These are phyloP conservation scores for Erythrobasidium yunnanense DNA, from an alignment of 768 basidiomycete species.

Conservation along the genomic window DNA sequence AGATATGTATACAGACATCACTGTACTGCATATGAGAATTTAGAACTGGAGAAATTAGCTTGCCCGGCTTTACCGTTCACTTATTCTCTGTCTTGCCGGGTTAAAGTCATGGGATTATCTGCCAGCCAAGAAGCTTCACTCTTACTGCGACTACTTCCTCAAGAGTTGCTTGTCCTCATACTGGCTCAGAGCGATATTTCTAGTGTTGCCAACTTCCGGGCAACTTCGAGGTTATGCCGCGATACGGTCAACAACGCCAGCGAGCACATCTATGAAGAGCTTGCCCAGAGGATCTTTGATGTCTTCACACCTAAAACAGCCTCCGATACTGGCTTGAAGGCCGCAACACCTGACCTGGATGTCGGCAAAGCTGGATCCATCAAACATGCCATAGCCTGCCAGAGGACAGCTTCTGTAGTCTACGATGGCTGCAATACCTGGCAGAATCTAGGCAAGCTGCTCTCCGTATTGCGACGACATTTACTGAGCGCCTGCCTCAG, in stretches of 20 bases:
- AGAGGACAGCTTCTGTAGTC: neutral
- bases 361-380: neutral
- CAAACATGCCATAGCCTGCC: neutral
- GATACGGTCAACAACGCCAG: neutral
- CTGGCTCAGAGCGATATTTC: constrained; percentile 1
- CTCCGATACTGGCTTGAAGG: constrained; percentile 10
- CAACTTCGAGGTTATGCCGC: neutral
- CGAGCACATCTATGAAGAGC: constrained; percentile 12
- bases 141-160: neutral
- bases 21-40: constrained; percentile 11
- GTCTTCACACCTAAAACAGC: neutral
- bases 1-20: constrained; percentile 5
- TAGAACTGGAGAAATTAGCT: neutral
- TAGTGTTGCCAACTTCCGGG: neutral
- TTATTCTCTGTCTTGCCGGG: neutral
- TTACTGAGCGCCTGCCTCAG: neutral
- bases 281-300: neutral
- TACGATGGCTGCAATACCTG: neutral
- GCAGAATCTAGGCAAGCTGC: constrained; percentile 4
- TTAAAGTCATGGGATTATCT: neutral
- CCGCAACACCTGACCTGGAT: neutral
- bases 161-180: constrained; percentile 4
- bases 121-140: neutral
- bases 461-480: neutral
- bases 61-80: neutral